Evolutionary conservation across 106 monocot species (phyloP), one percentile per base, ranked within the genome.

Genomic region (Phalaenopsis equestris): DNA sequence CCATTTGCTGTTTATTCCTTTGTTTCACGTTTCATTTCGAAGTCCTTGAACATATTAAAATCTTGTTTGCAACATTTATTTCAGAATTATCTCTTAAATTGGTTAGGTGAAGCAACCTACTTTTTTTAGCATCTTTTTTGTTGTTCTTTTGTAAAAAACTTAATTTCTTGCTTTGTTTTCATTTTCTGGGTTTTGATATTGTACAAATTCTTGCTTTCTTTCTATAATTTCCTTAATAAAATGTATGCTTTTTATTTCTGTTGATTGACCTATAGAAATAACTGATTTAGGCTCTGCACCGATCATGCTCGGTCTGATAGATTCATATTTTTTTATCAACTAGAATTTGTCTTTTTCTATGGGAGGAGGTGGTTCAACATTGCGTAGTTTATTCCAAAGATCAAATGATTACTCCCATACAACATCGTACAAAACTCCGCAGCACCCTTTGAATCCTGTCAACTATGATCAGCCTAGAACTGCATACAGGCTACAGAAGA

Each of bases 391-490:
- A 42, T 15, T 12, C 43, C 74, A 7, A 18, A 42, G 1, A 19
- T 74, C 74, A 42, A 41, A 43, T 74, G 43, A 74, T 18, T 45
- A 74, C 12, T 5, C 74, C n/a, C 42, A 43, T 74, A 18, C 74
- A 74, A 5, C 43, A 45, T 82, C 86, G 39, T 46, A 74, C 3
- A 75, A 84, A 15, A 37, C 81, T 39, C 41, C 79, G 15, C 81
- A 83, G 30, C 84, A 86, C 72, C 47, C 88, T 80, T 56, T 84
- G 12, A 55, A 86, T 58, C 46, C 86, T 67, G 79, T n/a, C 42
- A 86, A 56, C 68, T 55, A 86, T 84, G 57, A 73, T 16, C 84
- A 77, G 12, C 86, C 79, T 10, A 83, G 80, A 21, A 77, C 49
- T 14, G 30, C 58, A 45, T 75, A 73, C 10, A 78, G 83, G 72